Evolutionary conservation across 2,329 filamentous ascomycete species (phyloP).

Genomic region (Aotearoamyces nothofagi): DNA sequence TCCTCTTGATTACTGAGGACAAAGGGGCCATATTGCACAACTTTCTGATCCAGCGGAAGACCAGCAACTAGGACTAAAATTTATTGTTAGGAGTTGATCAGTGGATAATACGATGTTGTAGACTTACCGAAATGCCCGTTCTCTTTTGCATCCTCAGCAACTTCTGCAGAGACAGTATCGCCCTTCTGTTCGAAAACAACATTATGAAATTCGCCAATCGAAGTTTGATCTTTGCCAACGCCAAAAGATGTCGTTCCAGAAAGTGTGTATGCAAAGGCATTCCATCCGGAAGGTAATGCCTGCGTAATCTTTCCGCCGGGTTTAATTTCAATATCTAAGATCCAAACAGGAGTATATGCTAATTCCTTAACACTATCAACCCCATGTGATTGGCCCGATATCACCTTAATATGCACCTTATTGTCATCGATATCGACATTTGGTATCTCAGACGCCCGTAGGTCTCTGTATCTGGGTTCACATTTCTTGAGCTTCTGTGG

Average conservation of each 20-base stretch:
- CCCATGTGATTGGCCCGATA: slow-evolving; percentile 71
- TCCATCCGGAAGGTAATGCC: slow-evolving; percentile 66
- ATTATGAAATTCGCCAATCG: slow-evolving; percentile 64
- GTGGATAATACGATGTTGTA: background rate
- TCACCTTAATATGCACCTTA: slow-evolving; percentile 73
- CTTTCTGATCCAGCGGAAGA: slow-evolving; percentile 62
- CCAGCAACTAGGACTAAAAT: slow-evolving; percentile 56
- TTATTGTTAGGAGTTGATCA: background rate
- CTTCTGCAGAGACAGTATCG: slow-evolving; percentile 57
- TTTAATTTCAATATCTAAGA: slow-evolving; percentile 67
- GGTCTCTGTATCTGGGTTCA: slow-evolving; percentile 84
- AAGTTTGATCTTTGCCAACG: slow-evolving; percentile 29
- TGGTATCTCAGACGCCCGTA: slow-evolving; percentile 68
- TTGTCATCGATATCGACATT: slow-evolving; percentile 53
- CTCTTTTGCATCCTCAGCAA: slow-evolving; percentile 47
- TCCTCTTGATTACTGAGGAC: slow-evolving; percentile 58
- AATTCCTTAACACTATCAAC: slow-evolving; percentile 80
- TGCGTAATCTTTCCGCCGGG: slow-evolving; percentile 70
- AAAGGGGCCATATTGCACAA: slow-evolving; percentile 77
- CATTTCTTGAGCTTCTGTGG: slow-evolving; percentile 69
- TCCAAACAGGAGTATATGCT: slow-evolving; percentile 95
- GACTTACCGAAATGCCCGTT: slow-evolving; percentile 25
- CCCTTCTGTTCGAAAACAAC: slow-evolving; percentile 75
- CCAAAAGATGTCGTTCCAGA: slow-evolving; percentile 54
- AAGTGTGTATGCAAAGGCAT: slow-evolving; percentile 79